Conservation (phyloP, 208 protist species). For the Novymonas esmeraldas region DNA sequence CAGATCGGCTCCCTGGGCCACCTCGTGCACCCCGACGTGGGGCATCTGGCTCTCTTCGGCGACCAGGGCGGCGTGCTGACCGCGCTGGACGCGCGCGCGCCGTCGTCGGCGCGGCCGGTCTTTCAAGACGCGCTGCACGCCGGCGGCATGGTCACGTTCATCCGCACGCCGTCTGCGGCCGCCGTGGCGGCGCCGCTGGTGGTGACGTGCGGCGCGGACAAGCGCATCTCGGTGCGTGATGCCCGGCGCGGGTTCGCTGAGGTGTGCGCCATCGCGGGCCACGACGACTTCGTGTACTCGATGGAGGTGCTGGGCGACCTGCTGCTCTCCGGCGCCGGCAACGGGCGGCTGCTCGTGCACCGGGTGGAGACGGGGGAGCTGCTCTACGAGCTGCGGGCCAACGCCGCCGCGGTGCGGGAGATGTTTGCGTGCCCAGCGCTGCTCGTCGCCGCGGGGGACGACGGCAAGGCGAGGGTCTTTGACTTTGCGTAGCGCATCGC, state of each 20-base stretch:
- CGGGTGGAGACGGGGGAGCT: constrained; percentile 63
- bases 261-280: constrained; percentile 57
- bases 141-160: constrained; percentile 72
- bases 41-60: constrained; percentile 57
- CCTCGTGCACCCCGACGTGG: constrained; percentile 36
- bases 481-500: constrained; percentile 34
- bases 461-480: constrained; percentile 86
- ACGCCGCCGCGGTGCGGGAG: constrained; percentile 71
- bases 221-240: constrained; percentile 69
- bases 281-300: constrained; percentile 87
- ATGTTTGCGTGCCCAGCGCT: constrained; percentile 51
- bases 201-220: constrained; percentile 83
- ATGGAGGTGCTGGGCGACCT: constrained; percentile 66
- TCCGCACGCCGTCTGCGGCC: constrained; percentile 24
- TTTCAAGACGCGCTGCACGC: constrained; percentile 67
- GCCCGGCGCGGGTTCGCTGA: constrained; percentile 47
- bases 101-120: constrained; percentile 26
- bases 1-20: constrained; percentile 70
- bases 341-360: constrained; percentile 86
- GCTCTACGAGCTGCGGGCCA: constrained; percentile 79
- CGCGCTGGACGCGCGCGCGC: constrained; percentile 62
- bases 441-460: constrained; percentile 78
- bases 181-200: constrained; percentile 49
- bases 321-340: constrained; percentile 71
- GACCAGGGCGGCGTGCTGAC: constrained; percentile 79